Base-by-base conservation (phyloP, 768 basidiomycete genomes). In the Epithele typhae region DNA sequence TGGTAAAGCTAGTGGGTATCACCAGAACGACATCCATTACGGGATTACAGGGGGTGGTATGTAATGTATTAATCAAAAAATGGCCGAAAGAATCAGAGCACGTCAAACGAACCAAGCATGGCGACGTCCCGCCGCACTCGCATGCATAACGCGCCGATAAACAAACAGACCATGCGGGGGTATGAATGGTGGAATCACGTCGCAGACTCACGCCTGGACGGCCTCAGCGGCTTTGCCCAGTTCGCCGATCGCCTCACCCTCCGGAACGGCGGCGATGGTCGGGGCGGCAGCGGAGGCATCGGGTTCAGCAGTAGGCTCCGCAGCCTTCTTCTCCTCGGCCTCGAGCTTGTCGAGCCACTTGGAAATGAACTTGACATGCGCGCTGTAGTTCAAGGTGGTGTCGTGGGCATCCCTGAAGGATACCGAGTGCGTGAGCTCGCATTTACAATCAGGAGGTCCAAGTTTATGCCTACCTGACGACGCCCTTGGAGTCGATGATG, bases 401-500 rank as follows among this genome's bases (percentile, higher is more conserved):
- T 79, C 82, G 25, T 81, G 59, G 2, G 73, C 75, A 52, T 79
- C 83, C 54, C 84, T 84, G 57, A 19, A 17, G 15, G 35, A 36
- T 6, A 36, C 7, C 27, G 14, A 30, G 37, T 45, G 33, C 22
- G 43, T 56, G 40, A 50, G 23, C 37, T 39, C 40, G 7, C 18
- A 36, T 36, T 14, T 32, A 32, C 44, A 25, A 27, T 27, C 40
- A 27, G 34, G 40, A 35, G 40, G 43, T 36, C 17, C 15, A 7
- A 33, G 32, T 3, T 14, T 27, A 55, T n/a, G 60, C 72, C 25
- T 62, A 87, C 81, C 75, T 73, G 23, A 92, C 69, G 37, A 79
- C 67, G 8, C 91, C 89, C 41, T 82, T 72, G 40, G 67, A 71
- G 60, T 90, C 87, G 49, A 92, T 80, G 55, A 92, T 71, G 59